Percentiles rank a stretch among this genome's conserved stretches.
Conservation (phyloP, 2,329 filamentous ascomycete species). For the Dichotomopilus funicola region DNA sequence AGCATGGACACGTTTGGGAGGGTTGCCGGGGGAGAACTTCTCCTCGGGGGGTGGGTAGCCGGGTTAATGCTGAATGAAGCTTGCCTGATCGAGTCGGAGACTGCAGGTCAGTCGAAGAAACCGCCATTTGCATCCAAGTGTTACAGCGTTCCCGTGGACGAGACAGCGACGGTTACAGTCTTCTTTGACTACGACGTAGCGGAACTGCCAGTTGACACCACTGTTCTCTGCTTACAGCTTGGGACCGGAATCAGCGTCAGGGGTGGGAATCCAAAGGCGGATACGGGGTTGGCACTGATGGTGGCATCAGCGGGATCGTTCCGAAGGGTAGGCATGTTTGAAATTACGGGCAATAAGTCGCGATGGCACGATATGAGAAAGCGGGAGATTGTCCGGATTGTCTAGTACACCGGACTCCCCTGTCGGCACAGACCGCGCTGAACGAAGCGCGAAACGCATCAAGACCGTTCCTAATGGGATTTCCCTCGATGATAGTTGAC, state of each 20-base stretch:
- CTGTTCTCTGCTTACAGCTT: neutral
- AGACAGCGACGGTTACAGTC: neutral
- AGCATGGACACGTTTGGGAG: neutral
- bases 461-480: no score
- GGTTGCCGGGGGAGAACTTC: neutral
- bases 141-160: neutral
- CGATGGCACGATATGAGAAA: neutral
- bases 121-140: neutral
- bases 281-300: neutral
- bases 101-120: neutral
- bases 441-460: no score
- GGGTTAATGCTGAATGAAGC: neutral
- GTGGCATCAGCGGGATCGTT: neutral
- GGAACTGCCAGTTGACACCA: neutral
- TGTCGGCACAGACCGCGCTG: no score
- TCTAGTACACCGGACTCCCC: neutral
- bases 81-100: neutral
- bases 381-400: constrained; percentile 8
- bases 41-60: neutral
- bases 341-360: neutral
- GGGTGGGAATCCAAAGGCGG: neutral
- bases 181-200: neutral
- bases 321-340: neutral
- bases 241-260: neutral
- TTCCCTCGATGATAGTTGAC: no score